A percentile compares a stretch with the other conserved stretches of the same genome.
These are phyloP conservation scores for Boletus huronensis DNA, from an alignment of 768 basidiomycete species.

Conservation along the genomic window DNA sequence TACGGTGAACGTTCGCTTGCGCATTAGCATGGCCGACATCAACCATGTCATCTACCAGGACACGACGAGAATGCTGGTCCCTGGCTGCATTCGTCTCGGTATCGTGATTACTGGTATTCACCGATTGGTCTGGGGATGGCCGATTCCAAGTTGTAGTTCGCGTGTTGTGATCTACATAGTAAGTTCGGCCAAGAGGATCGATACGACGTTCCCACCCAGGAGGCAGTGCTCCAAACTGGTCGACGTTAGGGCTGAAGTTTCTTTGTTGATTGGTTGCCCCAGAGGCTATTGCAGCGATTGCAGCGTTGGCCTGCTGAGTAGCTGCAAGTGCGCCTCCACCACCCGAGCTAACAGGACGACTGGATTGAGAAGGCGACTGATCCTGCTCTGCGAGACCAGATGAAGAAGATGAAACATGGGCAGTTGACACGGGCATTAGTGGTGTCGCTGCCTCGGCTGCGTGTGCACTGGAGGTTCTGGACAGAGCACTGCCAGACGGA, in stretches of 20 bases:
- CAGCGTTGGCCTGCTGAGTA: conserved; percentile 20
- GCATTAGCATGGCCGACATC: conserved; percentile 56
- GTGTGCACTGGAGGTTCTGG: conserved; percentile 67
- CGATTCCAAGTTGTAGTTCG: conserved; percentile 98
- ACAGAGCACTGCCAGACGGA: conserved; percentile 42
- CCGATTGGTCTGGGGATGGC: conserved; percentile 73
- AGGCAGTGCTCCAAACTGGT: conserved; percentile 90
- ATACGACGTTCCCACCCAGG: conserved; percentile 95
- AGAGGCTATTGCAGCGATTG: conserved; percentile 33
- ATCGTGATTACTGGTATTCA: conserved; percentile 67
- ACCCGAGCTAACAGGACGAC: conserved; percentile 38
- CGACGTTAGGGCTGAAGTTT: conserved; percentile 93
- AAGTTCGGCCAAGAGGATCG: conserved; percentile 92
- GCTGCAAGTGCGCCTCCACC: conserved; percentile 18
- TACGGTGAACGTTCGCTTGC: conserved; percentile 39
- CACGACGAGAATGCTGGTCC: conserved; percentile 80
- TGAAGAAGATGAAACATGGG: conserved; percentile 27
- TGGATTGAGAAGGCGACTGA: conserved; percentile 24
- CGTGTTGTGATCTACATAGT: conserved; percentile 98
- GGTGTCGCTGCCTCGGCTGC: conserved; percentile 49
- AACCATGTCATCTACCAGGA: conserved; percentile 82
- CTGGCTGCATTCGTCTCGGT: conserved; percentile 82
- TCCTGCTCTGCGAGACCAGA: conserved; percentile 30
- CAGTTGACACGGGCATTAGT: conserved; percentile 40
- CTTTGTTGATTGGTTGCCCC: conserved; percentile 51